These are phyloP conservation scores for Epichloe gansuensis DNA, from an alignment of 2,329 filamentous ascomycete genomes.

Conservation along the genomic window DNA sequence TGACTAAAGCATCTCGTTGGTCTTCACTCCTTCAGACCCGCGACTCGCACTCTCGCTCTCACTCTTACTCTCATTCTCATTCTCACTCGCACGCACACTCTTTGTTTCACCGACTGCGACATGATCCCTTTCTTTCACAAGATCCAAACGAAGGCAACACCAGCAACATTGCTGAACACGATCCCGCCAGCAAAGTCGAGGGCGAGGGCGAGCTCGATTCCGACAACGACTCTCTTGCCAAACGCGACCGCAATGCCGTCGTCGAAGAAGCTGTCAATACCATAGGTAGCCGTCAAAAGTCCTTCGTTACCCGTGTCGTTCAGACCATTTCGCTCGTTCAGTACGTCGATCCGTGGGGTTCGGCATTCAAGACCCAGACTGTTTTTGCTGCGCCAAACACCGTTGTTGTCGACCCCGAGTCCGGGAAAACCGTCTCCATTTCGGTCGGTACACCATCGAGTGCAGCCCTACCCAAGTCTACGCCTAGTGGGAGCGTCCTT, in stretches of 20 bases:
- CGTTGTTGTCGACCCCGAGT: constrained; percentile 22
- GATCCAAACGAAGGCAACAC: constrained; percentile 4
- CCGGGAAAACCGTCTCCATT: constrained; percentile 25
- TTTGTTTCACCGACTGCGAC: constrained; percentile 11
- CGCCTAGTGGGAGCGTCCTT: constrained; percentile 11
- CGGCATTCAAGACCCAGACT: constrained; percentile 32
- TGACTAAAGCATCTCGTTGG: constrained; percentile 23
- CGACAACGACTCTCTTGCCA: constrained; percentile 5
- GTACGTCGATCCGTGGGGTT: constrained; percentile 36
- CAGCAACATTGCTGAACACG: constrained; percentile 9
- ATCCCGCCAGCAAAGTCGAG: constrained; percentile 15
- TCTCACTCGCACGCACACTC: constrained; percentile 16
- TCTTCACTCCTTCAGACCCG: constrained; percentile 27
- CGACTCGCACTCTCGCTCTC: constrained; percentile 12
- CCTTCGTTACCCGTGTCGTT: constrained; percentile 33
- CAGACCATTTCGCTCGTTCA: constrained; percentile 45
- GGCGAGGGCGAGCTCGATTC: constrained; percentile 8
- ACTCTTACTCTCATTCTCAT: constrained; percentile 14
- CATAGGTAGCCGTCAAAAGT: not conserved
- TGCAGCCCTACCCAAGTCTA: constrained; percentile 13
- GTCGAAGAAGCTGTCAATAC: constrained; percentile 7
- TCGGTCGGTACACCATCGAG: constrained; percentile 14
- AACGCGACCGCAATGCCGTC: constrained; percentile 8
- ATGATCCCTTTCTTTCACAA: constrained; percentile 7
- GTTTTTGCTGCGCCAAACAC: constrained; percentile 26